Evolutionary conservation across 192 early-diverging fungal genomes (phyloP), one percentile per base, ranked within the genome.

Genomic region (Entomortierella lignicola): DNA sequence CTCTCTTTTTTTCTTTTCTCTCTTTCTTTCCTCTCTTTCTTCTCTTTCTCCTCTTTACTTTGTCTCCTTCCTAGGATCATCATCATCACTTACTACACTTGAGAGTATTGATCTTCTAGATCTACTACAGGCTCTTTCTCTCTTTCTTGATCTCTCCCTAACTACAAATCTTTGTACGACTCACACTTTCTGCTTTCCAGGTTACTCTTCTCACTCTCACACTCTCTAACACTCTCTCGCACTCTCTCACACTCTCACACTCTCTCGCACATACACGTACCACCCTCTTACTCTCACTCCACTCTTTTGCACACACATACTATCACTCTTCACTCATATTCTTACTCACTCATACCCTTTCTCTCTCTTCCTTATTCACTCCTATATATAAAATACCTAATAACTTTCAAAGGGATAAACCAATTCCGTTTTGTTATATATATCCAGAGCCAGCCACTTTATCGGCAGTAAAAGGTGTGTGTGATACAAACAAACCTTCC

Each of bases 21-120:
- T 21, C 51, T 50, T 32, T 34, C 20, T 56, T 66, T 47, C 42
- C 44, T 68, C 44, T 37, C 30, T 68, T 25, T 44, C n/a, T 47
- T 34, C 43, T 50, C 56, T 25, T 44, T 12, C 27, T 26, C 31
- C 20, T 47, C 43, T 23, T 34, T 34, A 18, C 47, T 51, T 2
- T 32, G 11, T 0, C 8, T 29, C 52, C 63, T 1, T 51, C 61
- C 4, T 37, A 11, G 44, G 32, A 60, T 11, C 37, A 29, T 57
- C 23, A 21, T 31, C 11, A 34, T 48, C 12, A 44, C 20, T 23
- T 11, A 11, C n/a, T n/a, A n/a, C n/a, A n/a, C n/a, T 15, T 29
- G 20, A 32, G 20, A 4, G 56, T 31, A n/a, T 58, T 58, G 56
- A 54, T 54, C 26, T 27, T 54, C 52, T 54, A 54, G n/a, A n/a